phyloP scores from a whole-genome alignment of 2,329 filamentous ascomycete genomes.

The Thelonectria blattea region DNA sequence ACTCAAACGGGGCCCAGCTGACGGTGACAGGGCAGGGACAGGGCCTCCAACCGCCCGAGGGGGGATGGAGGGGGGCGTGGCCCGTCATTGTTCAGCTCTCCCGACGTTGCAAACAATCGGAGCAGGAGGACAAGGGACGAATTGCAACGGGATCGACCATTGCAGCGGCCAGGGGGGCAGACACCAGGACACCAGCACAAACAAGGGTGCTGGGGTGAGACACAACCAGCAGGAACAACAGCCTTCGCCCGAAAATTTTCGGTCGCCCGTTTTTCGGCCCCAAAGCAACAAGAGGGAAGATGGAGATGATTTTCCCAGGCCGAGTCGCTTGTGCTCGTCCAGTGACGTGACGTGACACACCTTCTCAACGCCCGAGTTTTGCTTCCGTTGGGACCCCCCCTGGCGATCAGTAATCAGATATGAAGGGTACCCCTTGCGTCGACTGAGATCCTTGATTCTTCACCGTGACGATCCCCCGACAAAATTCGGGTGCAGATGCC shows the following conservation, averaged over 20 bases:
- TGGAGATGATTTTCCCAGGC: neutral
- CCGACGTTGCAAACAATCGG: slow-evolving; percentile 1
- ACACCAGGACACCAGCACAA: neutral
- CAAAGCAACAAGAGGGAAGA: neutral
- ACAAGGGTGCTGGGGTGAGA: slow-evolving; percentile 1
- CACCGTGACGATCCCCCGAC: slow-evolving; percentile 14
- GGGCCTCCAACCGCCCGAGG: neutral
- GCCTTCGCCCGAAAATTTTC: slow-evolving; percentile 35
- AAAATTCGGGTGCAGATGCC: slow-evolving; percentile 4
- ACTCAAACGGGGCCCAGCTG: neutral
- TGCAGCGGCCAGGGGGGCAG: neutral
- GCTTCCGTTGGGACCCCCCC: slow-evolving; percentile 18
- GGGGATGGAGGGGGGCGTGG: slow-evolving; percentile 4
- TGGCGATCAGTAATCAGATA: slow-evolving; percentile 40
- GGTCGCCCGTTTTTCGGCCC: slow-evolving; percentile 27
- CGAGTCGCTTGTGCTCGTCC: neutral
- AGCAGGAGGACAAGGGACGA: slow-evolving; percentile 2
- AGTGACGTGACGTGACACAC: slow-evolving; percentile 19
- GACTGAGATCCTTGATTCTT: slow-evolving; percentile 6
- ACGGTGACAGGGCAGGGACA: neutral
- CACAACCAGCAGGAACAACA: slow-evolving; percentile 27
- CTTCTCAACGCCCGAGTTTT: slow-evolving; percentile 9
- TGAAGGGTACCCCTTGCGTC: slow-evolving; percentile 4
- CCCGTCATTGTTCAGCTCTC: slow-evolving; percentile 10
- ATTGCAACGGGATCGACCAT: neutral